Evolutionary conservation across 73 alveolate species (phyloP).

Genomic region (Symbiodinium pilosum): DNA sequence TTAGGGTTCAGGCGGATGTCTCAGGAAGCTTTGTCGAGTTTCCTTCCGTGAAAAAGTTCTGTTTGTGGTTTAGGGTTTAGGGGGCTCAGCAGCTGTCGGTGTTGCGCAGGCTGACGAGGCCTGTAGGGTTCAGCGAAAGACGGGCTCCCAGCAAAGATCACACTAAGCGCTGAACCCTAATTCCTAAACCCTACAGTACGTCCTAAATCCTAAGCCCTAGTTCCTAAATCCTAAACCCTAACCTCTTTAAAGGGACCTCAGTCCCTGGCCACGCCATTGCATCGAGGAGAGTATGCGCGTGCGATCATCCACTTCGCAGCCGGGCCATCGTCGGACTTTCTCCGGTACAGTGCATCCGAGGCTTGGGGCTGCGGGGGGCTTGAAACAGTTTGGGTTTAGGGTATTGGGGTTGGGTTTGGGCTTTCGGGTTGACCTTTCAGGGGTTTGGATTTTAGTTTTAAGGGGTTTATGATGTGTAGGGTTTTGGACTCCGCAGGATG

Average conservation of each 20-base stretch:
- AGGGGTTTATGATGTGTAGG: too few relatives aligned
- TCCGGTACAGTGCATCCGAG: neutral
- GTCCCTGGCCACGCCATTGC: neutral
- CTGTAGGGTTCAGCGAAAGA: neutral
- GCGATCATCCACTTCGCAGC: conserved; percentile 34
- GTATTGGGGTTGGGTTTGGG: too few relatives aligned
- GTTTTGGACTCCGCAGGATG: too few relatives aligned
- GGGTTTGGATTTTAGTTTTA: too few relatives aligned
- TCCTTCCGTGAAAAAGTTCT: neutral
- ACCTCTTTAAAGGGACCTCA: neutral
- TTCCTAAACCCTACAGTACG: neutral
- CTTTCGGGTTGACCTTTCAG: too few relatives aligned
- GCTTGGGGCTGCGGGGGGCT: too few relatives aligned
- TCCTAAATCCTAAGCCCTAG: too few relatives aligned
- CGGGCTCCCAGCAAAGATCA: neutral
- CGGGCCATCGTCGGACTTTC: neutral
- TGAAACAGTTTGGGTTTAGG: too few relatives aligned
- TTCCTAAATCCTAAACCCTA: neutral
- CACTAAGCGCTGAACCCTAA: neutral
- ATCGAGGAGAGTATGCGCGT: neutral
- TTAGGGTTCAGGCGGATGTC: too few relatives aligned
- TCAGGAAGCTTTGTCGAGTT: too few relatives aligned
- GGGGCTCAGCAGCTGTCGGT: too few relatives aligned
- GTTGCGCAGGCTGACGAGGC: too few relatives aligned
- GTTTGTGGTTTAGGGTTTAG: neutral